These are phyloP conservation scores for Castanospermum australe DNA, from an alignment of 306 rosid species.

Conservation along the genomic window DNA sequence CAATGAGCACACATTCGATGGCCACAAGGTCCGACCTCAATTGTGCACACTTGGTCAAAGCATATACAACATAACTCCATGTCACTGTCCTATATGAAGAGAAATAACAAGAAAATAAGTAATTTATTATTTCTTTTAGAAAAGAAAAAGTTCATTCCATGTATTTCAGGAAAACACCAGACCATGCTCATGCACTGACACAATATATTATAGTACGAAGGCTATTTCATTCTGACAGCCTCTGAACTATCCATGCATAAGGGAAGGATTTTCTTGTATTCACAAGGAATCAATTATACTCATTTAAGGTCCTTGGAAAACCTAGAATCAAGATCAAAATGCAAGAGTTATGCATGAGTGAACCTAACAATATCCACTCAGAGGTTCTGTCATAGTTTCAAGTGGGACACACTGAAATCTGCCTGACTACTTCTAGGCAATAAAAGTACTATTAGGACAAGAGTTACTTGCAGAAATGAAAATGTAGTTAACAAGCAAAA, in stretches of 20 bases:
- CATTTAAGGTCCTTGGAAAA: neutral
- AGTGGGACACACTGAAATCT: neutral
- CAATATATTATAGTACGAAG: neutral
- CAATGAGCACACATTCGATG: slow-evolving; percentile 97
- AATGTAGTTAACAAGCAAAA: neutral
- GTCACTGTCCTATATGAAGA: slow-evolving; percentile 54
- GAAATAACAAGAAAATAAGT: slow-evolving; percentile 24
- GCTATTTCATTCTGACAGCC: neutral
- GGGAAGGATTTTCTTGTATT: neutral
- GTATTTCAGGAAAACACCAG: neutral
- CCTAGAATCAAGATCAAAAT: neutral
- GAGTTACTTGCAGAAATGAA: neutral
- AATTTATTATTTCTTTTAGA: neutral
- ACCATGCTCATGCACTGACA: neutral
- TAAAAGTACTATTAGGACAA: neutral
- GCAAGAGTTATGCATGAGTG: neutral
- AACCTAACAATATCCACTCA: neutral
- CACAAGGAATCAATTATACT: neutral
- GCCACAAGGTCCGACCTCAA: slow-evolving; percentile 81
- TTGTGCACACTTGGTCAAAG: slow-evolving; percentile 85
- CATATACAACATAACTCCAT: slow-evolving; percentile 85
- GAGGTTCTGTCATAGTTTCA: neutral
- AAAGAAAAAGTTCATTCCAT: neutral
- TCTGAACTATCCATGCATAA: neutral
- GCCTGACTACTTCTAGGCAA: neutral